Base-by-base conservation (phyloP, 2,329 filamentous ascomycete species). In the Neoscytalidium dimidiatum region DNA sequence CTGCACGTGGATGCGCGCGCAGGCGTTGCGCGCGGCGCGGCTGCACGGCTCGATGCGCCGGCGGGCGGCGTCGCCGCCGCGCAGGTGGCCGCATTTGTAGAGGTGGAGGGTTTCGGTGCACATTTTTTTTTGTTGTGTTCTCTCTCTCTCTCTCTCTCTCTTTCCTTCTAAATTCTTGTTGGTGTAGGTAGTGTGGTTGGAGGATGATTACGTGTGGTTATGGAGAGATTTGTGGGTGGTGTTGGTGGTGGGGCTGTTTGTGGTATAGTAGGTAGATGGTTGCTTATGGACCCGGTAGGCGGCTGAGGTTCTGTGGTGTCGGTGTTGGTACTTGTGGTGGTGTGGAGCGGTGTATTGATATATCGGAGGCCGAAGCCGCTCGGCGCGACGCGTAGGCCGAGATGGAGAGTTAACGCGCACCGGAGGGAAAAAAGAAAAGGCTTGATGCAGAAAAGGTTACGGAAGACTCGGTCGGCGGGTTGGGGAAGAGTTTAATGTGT, bases 81-180 rank as follows among this genome's bases (percentile, higher is more conserved):
- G 53, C 14, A 29, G 13, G 26, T 58, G 53, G 9, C 53, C 53
- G 53, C 53, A 58, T 21, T 13, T 31, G 38, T 58, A 58, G 38
- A 58, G 53, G 26, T 13, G 9, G 9, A 58, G 35, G 17, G 35
- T 58, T 58, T 58, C 53, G 53, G 53, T 58, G 53, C 53, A 58
- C 53, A 58, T 58, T 46, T 9, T n/a, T 31, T 31, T 23, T 31
- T 29, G 17, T 6, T 21, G 35, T 38, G 1, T 53, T 26, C 13
- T n/a, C n/a, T n/a, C n/a, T n/a, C n/a, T n/a, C n/a, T n/a, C n/a
- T n/a, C n/a, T n/a, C n/a, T n/a, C n/a, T n/a, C n/a, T n/a, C n/a
- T n/a, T n/a, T n/a, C n/a, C n/a, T n/a, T n/a, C n/a, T n/a, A n/a
- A n/a, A n/a, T n/a, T n/a, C n/a, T n/a, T n/a, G n/a, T n/a, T n/a